Base-by-base conservation (phyloP, 2,329 filamentous ascomycete species). In the Aureobasidium lini region DNA sequence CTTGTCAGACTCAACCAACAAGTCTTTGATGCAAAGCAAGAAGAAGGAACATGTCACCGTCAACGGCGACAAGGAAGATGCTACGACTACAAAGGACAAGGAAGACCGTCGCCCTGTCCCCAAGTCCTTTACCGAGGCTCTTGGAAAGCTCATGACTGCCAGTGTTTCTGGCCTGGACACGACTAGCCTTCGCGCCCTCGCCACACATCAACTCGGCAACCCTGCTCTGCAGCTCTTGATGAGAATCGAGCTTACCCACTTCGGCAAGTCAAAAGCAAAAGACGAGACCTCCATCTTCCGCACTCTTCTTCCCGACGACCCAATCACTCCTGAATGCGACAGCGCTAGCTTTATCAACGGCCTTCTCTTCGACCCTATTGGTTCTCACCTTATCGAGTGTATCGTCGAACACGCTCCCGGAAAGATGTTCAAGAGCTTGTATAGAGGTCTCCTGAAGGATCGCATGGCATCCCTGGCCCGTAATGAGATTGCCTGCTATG, bases 191-290 rank as follows among this genome's bases (percentile, higher is more conserved):
- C 85, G 90, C 31, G 85, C 94, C 2, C 78, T 99, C 60, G 90
- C 93, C 1, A 91, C 86, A 18, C 93, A 97, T 68, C 90, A 89
- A 4, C 89, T 93, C 1, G 94, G 91, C 49, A 96, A 96, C 68
- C 94, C 94, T 0, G 88, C 91, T 0, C 79, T 99, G n/a, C 94
- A 97, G 71, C 81, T 97, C 1, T 78, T 99, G 32, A 77, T 99
- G 3, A 89, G 92, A 69, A 79, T 99, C 15, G 94, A 99, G 68
- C 82, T 97, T 49, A 82, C 85, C 0, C 79, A 88, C 61, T 87
- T 88, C 64, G 84, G 83, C 53, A 88, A 89, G 64, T 79, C 81
- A 58, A 84, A 84, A 63, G 82, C 79, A 4, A 84, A 84, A 64
- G 82, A 88, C 63, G 76, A 82, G 6, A 83, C 81, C 43, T 84